These are phyloP conservation scores for Lycium ferocissimum DNA, from an alignment of 257 asterid genomes.

Conservation along the genomic window DNA sequence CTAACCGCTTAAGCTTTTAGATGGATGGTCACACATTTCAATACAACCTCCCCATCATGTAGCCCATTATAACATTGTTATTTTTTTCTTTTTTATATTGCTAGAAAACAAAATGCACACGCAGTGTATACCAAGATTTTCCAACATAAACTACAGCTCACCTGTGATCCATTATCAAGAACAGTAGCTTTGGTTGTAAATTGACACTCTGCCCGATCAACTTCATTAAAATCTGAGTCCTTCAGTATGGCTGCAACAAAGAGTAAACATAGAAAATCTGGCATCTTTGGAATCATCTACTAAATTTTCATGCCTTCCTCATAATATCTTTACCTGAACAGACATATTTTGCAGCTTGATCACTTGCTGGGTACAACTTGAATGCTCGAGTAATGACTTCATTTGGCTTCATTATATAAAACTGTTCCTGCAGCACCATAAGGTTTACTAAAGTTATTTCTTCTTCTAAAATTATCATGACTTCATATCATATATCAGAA, in stretches of 20 bases:
- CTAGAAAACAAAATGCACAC: background rate
- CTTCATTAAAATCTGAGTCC: constrained; percentile 90
- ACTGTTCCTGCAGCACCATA: constrained; percentile 71
- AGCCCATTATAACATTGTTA: background rate
- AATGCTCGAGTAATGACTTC: constrained; percentile 77
- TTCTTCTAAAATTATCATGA: constrained; percentile 16
- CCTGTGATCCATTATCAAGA: constrained; percentile 97
- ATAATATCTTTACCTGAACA: constrained; percentile 64
- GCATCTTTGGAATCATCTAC: background rate
- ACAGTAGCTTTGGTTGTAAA: constrained; percentile 91
- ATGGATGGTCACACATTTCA: background rate
- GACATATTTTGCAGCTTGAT: constrained; percentile 88
- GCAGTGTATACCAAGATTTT: background rate
- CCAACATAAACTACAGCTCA: constrained; percentile 31
- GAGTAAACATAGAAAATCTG: constrained; percentile 4
- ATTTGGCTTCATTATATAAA: constrained; percentile 88
- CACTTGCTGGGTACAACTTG: constrained; percentile 88
- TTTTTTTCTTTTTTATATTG: background rate
- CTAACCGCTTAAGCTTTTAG: background rate
- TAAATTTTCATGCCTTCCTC: background rate
- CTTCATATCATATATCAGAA: constrained; percentile 5
- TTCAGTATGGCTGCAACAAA: constrained; percentile 83
- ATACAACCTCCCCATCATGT: background rate
- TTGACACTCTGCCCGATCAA: constrained; percentile 95
- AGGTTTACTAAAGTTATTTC: constrained; percentile 8